Evolutionary conservation across 345 rosid genomes (phyloP).

Genomic region (Linum trigynum): DNA sequence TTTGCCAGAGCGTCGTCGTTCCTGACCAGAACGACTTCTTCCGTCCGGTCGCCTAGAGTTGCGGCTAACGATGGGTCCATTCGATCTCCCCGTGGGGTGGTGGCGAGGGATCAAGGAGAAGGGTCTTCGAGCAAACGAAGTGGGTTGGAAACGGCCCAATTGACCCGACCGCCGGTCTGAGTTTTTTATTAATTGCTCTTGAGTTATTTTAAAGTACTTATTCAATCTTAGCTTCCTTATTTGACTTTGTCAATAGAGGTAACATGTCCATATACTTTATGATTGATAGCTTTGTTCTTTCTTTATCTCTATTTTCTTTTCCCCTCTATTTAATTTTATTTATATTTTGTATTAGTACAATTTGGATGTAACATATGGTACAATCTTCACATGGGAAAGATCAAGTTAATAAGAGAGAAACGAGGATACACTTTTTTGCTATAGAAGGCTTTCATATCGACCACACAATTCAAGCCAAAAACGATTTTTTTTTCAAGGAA

Average conservation of each 20-base stretch:
- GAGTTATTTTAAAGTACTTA: no score
- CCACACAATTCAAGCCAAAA: no score
- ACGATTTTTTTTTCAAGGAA: no score
- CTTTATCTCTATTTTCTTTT: neutral
- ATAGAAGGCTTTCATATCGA: no score
- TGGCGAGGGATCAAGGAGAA: neutral
- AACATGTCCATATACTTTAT: neutral
- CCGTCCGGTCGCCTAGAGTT: slow-evolving; percentile 30
- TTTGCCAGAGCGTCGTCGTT: slow-evolving; percentile 43
- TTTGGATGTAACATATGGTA: neutral
- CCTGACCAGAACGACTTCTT: slow-evolving; percentile 18
- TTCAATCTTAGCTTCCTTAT: neutral
- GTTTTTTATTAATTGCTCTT: neutral
- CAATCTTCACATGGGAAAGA: neutral
- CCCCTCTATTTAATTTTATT: no score
- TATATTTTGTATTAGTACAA: neutral
- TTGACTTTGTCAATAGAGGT: neutral
- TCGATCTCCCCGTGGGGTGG: slow-evolving; percentile 2
- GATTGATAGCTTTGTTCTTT: no score
- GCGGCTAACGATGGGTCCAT: slow-evolving; percentile 29
- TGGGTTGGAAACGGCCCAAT: neutral
- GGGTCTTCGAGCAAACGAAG: neutral
- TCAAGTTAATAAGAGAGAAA: no score
- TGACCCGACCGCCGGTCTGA: slow-evolving; percentile 1
- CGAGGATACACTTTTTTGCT: no score